Conservation (phyloP, 306 rosid species). For the Ormosia semicastrata region DNA sequence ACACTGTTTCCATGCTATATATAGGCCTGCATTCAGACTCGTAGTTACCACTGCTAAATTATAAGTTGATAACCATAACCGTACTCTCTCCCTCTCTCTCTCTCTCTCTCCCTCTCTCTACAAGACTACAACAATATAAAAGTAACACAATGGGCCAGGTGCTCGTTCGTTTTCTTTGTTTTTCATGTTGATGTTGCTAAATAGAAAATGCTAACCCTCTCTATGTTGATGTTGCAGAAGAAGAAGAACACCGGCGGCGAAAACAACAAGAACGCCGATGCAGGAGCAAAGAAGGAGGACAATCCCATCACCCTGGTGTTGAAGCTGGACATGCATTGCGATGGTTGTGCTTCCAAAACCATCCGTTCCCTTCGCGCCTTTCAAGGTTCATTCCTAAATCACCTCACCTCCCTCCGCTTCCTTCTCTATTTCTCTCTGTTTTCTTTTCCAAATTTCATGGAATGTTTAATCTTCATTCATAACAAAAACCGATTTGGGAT, state of each 20-base stretch:
- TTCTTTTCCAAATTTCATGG: too few species aligned
- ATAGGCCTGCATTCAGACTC: too few species aligned
- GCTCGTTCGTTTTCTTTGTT: not conserved
- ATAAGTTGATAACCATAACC: too few species aligned
- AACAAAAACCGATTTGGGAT: not conserved
- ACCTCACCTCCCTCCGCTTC: not conserved
- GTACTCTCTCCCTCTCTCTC: not conserved
- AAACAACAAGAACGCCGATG: conserved; percentile 15
- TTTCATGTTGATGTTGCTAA: not conserved
- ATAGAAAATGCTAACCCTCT: not conserved
- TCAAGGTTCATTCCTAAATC: conserved; percentile 37
- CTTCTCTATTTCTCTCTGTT: not conserved
- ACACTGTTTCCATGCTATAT: too few species aligned
- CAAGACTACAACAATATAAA: too few species aligned
- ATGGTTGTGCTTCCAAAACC: conserved; percentile 71
- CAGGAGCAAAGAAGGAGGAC: too few species aligned
- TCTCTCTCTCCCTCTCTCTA: too few species aligned
- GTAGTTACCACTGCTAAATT: not conserved
- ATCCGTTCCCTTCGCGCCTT: conserved; percentile 25
- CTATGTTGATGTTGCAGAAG: conserved; percentile 36
- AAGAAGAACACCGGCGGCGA: conserved; percentile 35
- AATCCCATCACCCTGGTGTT: conserved; percentile 43
- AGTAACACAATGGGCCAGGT: conserved; percentile 26
- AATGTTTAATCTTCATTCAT: not conserved
- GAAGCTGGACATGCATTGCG: conserved; percentile 74